Evolutionary conservation across 805 yeast genomes (phyloP).

Genomic region (Candida golubevii): DNA sequence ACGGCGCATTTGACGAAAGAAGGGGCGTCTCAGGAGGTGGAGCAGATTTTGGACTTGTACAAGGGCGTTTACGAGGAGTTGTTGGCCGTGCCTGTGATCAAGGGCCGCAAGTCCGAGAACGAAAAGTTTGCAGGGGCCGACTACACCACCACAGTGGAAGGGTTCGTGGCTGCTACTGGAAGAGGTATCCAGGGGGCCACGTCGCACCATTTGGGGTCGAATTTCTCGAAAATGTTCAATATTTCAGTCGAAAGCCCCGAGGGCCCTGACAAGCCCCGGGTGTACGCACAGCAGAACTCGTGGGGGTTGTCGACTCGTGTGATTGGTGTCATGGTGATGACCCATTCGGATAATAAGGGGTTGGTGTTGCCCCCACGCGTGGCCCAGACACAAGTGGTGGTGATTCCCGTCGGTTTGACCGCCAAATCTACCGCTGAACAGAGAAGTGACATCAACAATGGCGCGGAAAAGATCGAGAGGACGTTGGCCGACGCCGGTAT

Average conservation of each 20-base stretch:
- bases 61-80: constrained; percentile 82
- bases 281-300: constrained; percentile 91
- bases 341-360: constrained; percentile 98
- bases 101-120: constrained; percentile 93
- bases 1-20: constrained; percentile 88
- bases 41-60: constrained; percentile 81
- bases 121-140: constrained; percentile 98
- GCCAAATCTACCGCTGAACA: constrained; percentile 76
- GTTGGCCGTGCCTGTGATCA: constrained; percentile 94
- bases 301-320: constrained; percentile 99
- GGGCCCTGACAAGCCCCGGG: constrained; percentile 80
- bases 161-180: constrained; percentile 96
- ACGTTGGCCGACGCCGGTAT: constrained; percentile 58
- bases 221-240: constrained; percentile 97
- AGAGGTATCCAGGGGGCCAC: constrained; percentile 99
- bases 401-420: constrained; percentile 93
- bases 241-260: constrained; percentile 94
- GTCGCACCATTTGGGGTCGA: constrained; percentile 95
- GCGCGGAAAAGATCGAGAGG: constrained; percentile 66
- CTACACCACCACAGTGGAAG: constrained; percentile 94
- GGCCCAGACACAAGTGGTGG: constrained; percentile 85
- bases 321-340: constrained; percentile 99
- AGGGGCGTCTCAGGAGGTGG: constrained; percentile 80
- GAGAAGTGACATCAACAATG: constrained; percentile 61
- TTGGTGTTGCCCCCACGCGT: constrained; percentile 96